Evolutionary conservation across 73 alveolate genomes (phyloP).

Genomic region (Stentor coeruleus): DNA sequence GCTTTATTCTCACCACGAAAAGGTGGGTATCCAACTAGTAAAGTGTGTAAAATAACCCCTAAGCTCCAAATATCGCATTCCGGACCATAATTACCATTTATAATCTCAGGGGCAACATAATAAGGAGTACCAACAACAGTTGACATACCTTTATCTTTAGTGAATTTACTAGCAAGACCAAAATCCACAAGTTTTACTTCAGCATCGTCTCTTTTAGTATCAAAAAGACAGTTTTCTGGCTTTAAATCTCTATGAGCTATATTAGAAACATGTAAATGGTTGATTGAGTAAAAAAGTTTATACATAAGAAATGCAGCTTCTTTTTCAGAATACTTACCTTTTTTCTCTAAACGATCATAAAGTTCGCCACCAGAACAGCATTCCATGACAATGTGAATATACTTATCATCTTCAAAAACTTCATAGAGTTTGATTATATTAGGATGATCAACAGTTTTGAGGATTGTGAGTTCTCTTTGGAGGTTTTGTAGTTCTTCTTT

Average conservation of each 20-base stretch:
- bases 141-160: no score
- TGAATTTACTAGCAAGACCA: constrained; percentile 53
- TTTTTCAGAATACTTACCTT: no score
- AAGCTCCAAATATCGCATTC: constrained; percentile 45
- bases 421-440: constrained; percentile 74
- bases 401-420: constrained; percentile 67
- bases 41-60: constrained; percentile 38
- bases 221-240: constrained; percentile 80
- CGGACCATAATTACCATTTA: constrained; percentile 28
- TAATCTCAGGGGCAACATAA: constrained; percentile 33
- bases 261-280: constrained; percentile 70
- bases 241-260: constrained; percentile 83
- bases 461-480: constrained; percentile 67
- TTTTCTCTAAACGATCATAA: constrained; percentile 36
- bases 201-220: constrained; percentile 48
- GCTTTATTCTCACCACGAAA: constrained; percentile 28
- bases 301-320: no score
- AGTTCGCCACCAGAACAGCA: constrained; percentile 73
- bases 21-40: constrained; percentile 48
- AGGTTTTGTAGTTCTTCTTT: constrained; percentile 54
- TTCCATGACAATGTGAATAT: constrained; percentile 86
- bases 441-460: constrained; percentile 76
- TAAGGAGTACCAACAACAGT: constrained; percentile 47
- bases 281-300: no score
- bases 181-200: constrained; percentile 79